Evolutionary conservation across 805 yeast species (phyloP).

Genomic region (Pichia scutulata): DNA sequence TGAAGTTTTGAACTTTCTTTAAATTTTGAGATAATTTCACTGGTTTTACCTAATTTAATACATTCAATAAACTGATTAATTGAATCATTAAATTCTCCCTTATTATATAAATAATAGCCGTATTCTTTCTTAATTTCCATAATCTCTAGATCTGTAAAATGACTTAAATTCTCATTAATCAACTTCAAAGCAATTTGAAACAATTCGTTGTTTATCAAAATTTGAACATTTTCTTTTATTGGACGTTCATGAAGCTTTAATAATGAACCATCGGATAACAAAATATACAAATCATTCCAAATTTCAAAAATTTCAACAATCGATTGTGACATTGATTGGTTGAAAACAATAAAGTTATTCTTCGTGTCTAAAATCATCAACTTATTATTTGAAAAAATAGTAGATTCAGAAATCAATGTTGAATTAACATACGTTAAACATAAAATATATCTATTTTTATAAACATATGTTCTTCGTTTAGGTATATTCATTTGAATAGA

Average conservation of each 20-base stretch:
- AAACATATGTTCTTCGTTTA: constrained; percentile 44
- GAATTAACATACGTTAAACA: constrained; percentile 35
- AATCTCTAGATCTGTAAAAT: constrained; percentile 24
- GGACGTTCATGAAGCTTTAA: constrained; percentile 62
- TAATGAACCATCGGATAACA: constrained; percentile 71
- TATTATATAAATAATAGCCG: constrained; percentile 66
- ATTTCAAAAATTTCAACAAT: constrained; percentile 50
- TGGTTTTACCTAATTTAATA: constrained; percentile 45
- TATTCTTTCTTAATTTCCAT: constrained; percentile 44
- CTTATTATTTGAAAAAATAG: constrained; percentile 36
- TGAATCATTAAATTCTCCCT: constrained; percentile 60
- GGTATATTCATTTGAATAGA: constrained; percentile 50
- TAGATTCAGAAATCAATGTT: constrained; percentile 21
- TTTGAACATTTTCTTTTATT: constrained; percentile 58
- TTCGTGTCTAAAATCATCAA: constrained; percentile 60
- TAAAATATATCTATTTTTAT: constrained; percentile 42
- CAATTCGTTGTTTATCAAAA: constrained; percentile 60
- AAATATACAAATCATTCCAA: constrained; percentile 50
- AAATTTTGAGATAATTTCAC: constrained; percentile 72
- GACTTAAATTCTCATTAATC: constrained; percentile 33
- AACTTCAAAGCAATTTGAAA: constrained; percentile 66
- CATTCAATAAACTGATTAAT: constrained; percentile 61
- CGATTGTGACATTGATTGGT: constrained; percentile 57
- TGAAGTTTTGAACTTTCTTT: constrained; percentile 68
- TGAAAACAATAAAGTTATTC: constrained; percentile 65